A percentile compares a stretch with the other conserved stretches of the same genome.
Evolutionary conservation across 768 basidiomycete genomes (phyloP).

Genomic region (Sarcomyxa edulis): DNA sequence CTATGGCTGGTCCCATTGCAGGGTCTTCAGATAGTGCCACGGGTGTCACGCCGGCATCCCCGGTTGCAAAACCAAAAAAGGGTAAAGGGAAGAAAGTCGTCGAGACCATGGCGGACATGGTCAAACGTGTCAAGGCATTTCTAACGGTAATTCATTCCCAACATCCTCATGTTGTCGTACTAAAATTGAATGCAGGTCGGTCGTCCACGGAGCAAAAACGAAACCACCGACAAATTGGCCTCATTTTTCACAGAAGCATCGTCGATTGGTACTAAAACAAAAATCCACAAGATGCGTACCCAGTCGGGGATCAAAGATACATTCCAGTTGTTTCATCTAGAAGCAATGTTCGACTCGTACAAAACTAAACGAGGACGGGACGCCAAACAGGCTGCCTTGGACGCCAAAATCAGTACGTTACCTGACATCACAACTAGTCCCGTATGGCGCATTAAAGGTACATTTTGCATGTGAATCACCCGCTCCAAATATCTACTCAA

Average conservation of each 20-base stretch:
- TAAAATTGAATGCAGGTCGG: constrained; percentile 12
- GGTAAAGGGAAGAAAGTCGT: constrained; percentile 1
- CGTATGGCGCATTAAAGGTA: constrained; percentile 23
- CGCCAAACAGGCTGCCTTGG: constrained; percentile 13
- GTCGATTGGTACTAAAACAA: constrained; percentile 11
- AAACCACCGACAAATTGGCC: constrained; percentile 13
- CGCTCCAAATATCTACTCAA: neutral
- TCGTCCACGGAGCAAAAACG: constrained; percentile 7
- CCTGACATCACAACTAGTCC: constrained; percentile 24
- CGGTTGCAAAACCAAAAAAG: neutral
- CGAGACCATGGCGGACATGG: constrained; percentile 9
- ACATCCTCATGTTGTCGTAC: neutral
- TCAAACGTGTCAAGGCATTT: constrained; percentile 16
- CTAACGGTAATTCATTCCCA: constrained; percentile 13
- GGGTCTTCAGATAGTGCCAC: neutral
- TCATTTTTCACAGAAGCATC: constrained; percentile 13
- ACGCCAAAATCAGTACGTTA: constrained; percentile 6
- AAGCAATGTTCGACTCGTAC: constrained; percentile 14
- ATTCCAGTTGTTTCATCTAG: constrained; percentile 20
- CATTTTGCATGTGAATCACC: neutral
- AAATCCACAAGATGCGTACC: constrained; percentile 15
- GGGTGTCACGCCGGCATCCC: neutral
- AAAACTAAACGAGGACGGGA: constrained; percentile 7
- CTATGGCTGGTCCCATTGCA: no score
- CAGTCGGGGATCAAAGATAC: constrained; percentile 28